A percentile compares a stretch with the other conserved stretches of the same genome.
These are phyloP conservation scores for Fusarium multiceps DNA, from an alignment of 2,329 filamentous ascomycete species.

Conservation along the genomic window DNA sequence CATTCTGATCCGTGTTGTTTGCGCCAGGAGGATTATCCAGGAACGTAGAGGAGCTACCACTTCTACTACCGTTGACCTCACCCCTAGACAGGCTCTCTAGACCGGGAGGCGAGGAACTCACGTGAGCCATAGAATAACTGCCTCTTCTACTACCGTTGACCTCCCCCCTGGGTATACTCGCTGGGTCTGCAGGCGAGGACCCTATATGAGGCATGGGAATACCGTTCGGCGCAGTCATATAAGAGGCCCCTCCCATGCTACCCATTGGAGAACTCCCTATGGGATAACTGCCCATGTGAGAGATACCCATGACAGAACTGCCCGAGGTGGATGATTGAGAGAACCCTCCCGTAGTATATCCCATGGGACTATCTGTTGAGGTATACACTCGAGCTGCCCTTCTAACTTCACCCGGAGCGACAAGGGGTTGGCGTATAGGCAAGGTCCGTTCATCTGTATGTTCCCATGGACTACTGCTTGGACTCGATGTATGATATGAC, in stretches of 20 bases:
- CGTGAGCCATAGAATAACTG: not conserved
- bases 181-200: too few species aligned
- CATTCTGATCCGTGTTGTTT: not conserved
- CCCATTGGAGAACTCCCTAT: not conserved
- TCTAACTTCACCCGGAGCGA: not conserved
- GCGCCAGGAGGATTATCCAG: not conserved
- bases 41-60: not conserved
- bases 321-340: not conserved
- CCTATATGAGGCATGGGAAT: too few species aligned
- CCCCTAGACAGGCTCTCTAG: not conserved
- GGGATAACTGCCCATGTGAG: too few species aligned
- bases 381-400: not conserved
- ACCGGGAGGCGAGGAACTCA: not conserved
- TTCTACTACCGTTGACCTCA: not conserved
- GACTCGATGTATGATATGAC: not conserved
- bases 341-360: not conserved
- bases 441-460: too few species aligned
- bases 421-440: too few species aligned
- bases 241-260: not conserved
- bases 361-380: not conserved
- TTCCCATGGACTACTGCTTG: not conserved
- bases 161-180: too few species aligned
- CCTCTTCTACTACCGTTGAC: too few species aligned
- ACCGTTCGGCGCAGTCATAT: not conserved
- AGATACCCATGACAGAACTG: not conserved